Conservation (phyloP, 164 flowering plant species). For the Annona squamosa region DNA sequence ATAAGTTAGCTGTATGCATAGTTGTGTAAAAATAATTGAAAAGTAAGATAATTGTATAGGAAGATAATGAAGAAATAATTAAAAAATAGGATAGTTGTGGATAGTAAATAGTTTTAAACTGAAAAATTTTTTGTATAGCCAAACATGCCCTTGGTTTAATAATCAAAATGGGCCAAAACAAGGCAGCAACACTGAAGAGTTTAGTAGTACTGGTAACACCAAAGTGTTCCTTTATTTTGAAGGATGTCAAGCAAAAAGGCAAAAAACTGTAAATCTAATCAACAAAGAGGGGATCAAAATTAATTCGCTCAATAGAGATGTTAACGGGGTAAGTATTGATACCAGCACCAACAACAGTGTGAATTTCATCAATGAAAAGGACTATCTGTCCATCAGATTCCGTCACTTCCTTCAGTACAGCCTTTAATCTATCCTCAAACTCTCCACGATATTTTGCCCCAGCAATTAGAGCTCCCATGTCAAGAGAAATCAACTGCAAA, state of each 20-base stretch:
- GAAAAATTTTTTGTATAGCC: no score
- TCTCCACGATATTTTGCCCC: constrained; percentile 98
- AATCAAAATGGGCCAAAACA: no score
- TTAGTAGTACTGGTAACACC: not conserved
- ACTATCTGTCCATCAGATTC: constrained; percentile 89
- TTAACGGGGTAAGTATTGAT: not conserved
- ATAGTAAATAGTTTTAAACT: no score
- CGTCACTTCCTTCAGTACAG: constrained; percentile 92
- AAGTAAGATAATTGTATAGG: no score
- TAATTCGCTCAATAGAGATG: not conserved
- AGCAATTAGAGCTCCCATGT: constrained; percentile 97
- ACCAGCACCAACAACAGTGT: constrained; percentile 99
- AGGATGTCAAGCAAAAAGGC: not conserved
- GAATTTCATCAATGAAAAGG: constrained; percentile 97
- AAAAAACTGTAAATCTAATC: not conserved
- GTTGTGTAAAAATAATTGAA: no score
- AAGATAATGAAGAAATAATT: no score
- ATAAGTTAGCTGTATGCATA: no score
- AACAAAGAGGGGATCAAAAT: not conserved
- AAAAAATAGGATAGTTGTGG: no score
- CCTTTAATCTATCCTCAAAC: constrained; percentile 95
- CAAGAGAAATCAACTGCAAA: constrained; percentile 93
- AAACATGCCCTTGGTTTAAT: no score
- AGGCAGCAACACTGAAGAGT: no score
- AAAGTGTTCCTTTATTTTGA: not conserved